Base-by-base conservation (phyloP, 306 rosid species). In the Gastrolobium bilobum region DNA sequence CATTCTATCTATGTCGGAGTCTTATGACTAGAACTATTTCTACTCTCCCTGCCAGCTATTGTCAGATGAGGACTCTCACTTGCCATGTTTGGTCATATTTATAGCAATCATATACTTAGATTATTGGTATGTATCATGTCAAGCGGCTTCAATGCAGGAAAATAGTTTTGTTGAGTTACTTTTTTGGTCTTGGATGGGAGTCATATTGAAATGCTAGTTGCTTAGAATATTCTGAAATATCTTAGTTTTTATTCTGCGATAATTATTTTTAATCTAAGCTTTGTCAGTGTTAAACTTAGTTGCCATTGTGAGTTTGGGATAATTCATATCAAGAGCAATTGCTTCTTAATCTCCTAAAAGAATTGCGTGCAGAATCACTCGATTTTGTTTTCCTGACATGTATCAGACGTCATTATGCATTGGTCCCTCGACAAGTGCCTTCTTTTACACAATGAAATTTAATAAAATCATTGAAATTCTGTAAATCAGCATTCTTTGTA, bases 81-180 rank as follows among this genome's bases (percentile, higher is more conserved):
- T 7, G 43, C 57, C 40, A 40, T 75, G 43, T 75, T 35, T 53
- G 62, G 6, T 37, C 63, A 43, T 44, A 47, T 75, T 51, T 48
- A 38, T 81, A 68, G 5, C 39, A 29, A 57, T 83, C 60, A 15
- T 73, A 44, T 20, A 48, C 63, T 70, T 42, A 29, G 64, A 64
- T 52, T 15, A 7, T 56, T 64, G 20, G 71, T 64, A 78, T 66
- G 72, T 73, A 40, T 40, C 40, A n/a, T 77, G 79, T 37, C 43
- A 42, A 77, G 39, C 56, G 38, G 69, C 58, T 77, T 77, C 42
- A 64, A 38, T 77, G 58, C 7, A 14, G 64, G 47, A 34, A 44
- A 78, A 37, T 20, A 2, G 2, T 46, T 60, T 65, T 74, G 1
- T 20, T 42, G n/a, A 33, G 43, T 51, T 34, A 61, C 9, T 0